Conservation (phyloP, 352 stramenopile species). For the Albugo laibachii region DNA sequence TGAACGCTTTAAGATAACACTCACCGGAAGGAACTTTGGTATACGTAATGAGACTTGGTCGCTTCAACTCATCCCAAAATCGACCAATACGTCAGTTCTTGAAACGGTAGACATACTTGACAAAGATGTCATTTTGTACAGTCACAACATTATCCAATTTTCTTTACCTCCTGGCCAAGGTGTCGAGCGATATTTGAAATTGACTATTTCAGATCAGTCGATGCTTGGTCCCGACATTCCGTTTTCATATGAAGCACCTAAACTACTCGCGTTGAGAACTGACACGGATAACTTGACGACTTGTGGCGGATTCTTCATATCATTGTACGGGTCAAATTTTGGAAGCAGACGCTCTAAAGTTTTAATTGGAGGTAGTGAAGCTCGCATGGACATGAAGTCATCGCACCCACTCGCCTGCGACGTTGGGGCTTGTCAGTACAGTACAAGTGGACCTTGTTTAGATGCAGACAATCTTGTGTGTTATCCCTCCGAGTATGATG, state of each 20-base stretch:
- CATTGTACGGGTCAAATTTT: slow-evolving; percentile 44
- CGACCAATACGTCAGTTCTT: slow-evolving; percentile 1
- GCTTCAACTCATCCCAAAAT: slow-evolving; percentile 13
- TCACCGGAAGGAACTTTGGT: slow-evolving; percentile 34
- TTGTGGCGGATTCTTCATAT: slow-evolving; percentile 31
- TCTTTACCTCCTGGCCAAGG: slow-evolving; percentile 27
- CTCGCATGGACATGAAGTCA: slow-evolving; percentile 20
- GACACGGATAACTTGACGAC: slow-evolving; percentile 33
- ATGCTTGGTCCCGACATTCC: slow-evolving; percentile 14
- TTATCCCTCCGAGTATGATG: slow-evolving; percentile 22
- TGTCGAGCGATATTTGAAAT: slow-evolving; percentile 14
- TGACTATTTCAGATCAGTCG: slow-evolving; percentile 15
- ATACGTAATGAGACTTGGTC: slow-evolving; percentile 17
- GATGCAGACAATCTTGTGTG: slow-evolving; percentile 21
- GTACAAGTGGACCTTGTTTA: slow-evolving; percentile 28
- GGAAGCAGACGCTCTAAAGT: slow-evolving; percentile 17
- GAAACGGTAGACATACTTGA: slow-evolving; percentile 12
- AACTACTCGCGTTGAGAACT: slow-evolving; percentile 17
- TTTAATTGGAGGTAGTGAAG: slow-evolving; percentile 31
- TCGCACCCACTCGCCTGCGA: slow-evolving; percentile 18
- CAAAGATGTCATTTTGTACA: slow-evolving; percentile 24
- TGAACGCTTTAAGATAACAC: slow-evolving; percentile 20
- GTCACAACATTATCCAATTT: slow-evolving; percentile 34
- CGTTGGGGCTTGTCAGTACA: slow-evolving; percentile 14
- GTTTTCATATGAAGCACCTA: slow-evolving; percentile 22